phyloP scores from a whole-genome alignment of 2,329 filamentous ascomycete genomes.

The Exserohilum turcica region DNA sequence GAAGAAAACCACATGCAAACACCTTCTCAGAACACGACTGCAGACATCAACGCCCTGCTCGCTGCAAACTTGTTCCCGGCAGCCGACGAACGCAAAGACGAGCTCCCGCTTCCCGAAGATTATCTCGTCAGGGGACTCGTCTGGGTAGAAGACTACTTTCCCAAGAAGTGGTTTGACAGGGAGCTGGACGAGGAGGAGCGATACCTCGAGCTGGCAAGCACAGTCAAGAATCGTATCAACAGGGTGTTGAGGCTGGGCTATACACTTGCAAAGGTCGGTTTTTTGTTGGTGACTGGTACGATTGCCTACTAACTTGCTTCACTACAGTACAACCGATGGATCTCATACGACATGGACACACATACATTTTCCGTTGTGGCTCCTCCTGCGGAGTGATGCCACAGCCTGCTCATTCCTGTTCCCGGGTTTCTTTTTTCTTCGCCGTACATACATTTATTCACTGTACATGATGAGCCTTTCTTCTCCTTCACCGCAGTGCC shows the following conservation, averaged over 20 bases:
- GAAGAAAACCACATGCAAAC: constrained; percentile 34
- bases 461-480: too few relatives aligned
- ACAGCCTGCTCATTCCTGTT: background rate
- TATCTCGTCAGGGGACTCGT: constrained; percentile 68
- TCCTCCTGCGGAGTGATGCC: background rate
- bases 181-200: constrained; percentile 71
- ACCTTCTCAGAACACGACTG: constrained; percentile 5
- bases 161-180: constrained; percentile 63
- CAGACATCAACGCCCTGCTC: constrained; percentile 42
- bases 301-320: constrained; percentile 12
- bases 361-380: constrained; percentile 35
- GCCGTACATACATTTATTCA: background rate
- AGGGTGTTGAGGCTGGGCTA: constrained; percentile 65
- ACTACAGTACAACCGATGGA: constrained; percentile 36
- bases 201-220: constrained; percentile 65
- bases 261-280: constrained; percentile 48
- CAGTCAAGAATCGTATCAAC: constrained; percentile 62
- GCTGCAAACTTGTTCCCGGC: constrained; percentile 54
- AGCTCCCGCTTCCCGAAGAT: constrained; percentile 70
- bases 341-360: constrained; percentile 31
- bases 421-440: background rate
- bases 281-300: background rate
- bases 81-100: constrained; percentile 42
- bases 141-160: constrained; percentile 65
- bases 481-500: background rate